phyloP scores from a whole-genome alignment of 148 eudicot genomes.

The Arbutus unedo region DNA sequence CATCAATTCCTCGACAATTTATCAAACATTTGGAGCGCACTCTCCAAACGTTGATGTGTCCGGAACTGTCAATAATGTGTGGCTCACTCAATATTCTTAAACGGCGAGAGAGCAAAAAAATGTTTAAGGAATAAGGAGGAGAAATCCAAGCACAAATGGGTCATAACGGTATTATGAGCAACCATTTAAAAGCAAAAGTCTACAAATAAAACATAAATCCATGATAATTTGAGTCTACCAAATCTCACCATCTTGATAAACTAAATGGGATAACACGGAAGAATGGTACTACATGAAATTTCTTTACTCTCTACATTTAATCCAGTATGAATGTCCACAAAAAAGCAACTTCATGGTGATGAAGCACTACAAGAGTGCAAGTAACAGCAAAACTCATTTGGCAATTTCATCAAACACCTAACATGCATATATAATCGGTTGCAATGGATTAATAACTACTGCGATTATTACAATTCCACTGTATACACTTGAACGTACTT shows the following conservation, averaged over 20 bases:
- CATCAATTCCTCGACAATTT: no score
- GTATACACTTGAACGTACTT: no score
- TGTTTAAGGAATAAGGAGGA: background rate
- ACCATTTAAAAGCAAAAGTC: background rate
- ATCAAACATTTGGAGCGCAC: no score
- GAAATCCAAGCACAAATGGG: background rate
- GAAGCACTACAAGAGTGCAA: background rate
- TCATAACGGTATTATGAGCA: background rate
- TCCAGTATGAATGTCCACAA: background rate
- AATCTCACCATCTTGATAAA: constrained; percentile 10
- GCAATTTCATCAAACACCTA: no score
- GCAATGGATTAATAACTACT: no score
- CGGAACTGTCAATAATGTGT: background rate
- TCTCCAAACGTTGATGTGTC: no score
- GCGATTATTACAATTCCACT: no score
- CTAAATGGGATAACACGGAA: background rate
- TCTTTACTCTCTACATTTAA: background rate
- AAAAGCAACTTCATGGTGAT: background rate
- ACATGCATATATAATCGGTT: no score
- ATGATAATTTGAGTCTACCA: background rate
- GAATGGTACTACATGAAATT: background rate
- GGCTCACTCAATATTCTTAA: constrained; percentile 4
- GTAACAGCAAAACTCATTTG: no score
- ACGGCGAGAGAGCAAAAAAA: background rate
- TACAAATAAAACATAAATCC: background rate